Evolutionary conservation across 2,329 filamentous ascomycete species (phyloP).

Genomic region (Nemania sp.): DNA sequence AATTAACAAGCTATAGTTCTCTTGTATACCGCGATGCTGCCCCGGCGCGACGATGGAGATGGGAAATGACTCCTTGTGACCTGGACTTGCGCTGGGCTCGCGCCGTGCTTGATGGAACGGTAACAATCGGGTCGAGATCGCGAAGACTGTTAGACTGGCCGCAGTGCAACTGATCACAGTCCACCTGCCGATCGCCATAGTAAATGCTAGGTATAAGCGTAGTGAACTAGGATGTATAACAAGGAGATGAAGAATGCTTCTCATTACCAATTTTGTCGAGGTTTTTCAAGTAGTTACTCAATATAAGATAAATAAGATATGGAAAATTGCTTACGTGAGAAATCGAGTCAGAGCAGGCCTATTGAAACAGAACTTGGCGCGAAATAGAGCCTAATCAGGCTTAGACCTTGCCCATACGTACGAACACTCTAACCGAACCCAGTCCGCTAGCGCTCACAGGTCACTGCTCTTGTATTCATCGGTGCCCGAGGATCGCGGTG

Average conservation of each 20-base stretch:
- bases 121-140: slow-evolving; percentile 4
- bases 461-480: too few species aligned
- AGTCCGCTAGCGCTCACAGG: too few species aligned
- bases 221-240: neutral
- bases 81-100: slow-evolving; percentile 3
- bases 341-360: too few species aligned
- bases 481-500: too few species aligned
- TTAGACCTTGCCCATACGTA: too few species aligned
- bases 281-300: too few species aligned
- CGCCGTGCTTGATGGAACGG: slow-evolving; percentile 9
- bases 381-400: too few species aligned
- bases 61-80: slow-evolving; percentile 3
- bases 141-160: neutral
- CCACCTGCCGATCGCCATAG: slow-evolving; percentile 12
- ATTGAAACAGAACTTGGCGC: too few species aligned
- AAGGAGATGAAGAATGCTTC: neutral
- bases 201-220: neutral
- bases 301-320: too few species aligned
- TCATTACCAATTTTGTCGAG: neutral
- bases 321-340: too few species aligned
- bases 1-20: slow-evolving; percentile 12
- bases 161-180: slow-evolving; percentile 5
- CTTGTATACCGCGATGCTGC: neutral
- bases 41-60: neutral
- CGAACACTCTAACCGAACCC: too few species aligned